phyloP scores from a whole-genome alignment of 176 grass and related monocot genomes.

The Melocanna baccifera region DNA sequence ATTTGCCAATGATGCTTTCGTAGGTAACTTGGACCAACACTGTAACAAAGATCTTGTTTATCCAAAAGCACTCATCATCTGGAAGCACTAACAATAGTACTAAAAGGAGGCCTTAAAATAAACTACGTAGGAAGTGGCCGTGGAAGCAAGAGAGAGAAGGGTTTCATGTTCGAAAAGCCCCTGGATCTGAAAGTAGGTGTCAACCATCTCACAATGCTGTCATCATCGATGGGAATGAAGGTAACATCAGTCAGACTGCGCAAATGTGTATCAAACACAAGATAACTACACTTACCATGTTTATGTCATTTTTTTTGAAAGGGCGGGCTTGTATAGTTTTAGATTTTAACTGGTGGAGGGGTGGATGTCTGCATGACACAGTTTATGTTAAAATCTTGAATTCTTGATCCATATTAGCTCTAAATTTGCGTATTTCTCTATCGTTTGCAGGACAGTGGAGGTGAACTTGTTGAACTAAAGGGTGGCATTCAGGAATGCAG shows the following conservation, averaged over 20 bases:
- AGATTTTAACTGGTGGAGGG: not conserved
- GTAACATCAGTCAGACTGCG: not conserved
- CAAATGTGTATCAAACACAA: not conserved
- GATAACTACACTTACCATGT: not conserved
- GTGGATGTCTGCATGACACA: not conserved
- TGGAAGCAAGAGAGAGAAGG: conserved; percentile 69
- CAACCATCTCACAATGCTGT: conserved; percentile 66
- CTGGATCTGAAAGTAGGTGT: conserved; percentile 52
- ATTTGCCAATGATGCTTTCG: conserved; percentile 60
- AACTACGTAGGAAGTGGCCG: conserved; percentile 49
- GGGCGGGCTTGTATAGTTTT: not conserved
- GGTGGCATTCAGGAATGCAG: conserved; percentile 43
- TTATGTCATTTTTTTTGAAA: not conserved
- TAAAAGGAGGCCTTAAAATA: conserved; percentile 23
- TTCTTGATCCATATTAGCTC: not conserved
- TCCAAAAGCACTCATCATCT: conserved; percentile 8
- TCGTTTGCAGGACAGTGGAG: conserved; percentile 74
- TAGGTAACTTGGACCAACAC: conserved; percentile 50
- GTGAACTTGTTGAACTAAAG: conserved; percentile 49
- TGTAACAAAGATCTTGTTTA: conserved; percentile 17
- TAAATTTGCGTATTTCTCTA: not conserved
- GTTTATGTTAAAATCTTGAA: not conserved
- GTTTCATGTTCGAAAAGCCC: conserved; percentile 64
- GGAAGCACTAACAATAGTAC: not conserved
- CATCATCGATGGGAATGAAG: conserved; percentile 48